Percentiles rank a stretch among this genome's conserved stretches.
Evolutionary conservation across 192 early-diverging fungal species (phyloP).

Genomic region (Funneliformis mosseae): DNA sequence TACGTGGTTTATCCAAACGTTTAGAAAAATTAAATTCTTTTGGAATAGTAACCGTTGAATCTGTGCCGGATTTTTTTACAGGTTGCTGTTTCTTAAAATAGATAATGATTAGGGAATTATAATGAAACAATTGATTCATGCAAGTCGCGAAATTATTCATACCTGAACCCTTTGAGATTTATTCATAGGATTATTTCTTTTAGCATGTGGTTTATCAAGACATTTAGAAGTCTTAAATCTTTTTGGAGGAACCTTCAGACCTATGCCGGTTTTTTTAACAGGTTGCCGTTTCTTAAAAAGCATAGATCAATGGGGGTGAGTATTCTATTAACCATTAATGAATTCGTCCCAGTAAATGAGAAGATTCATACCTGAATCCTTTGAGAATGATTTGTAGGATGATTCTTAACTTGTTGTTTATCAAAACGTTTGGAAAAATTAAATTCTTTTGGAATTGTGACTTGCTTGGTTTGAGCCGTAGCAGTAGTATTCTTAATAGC

Average conservation of each 20-base stretch:
- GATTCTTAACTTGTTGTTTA: neutral
- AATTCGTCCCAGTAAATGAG: neutral
- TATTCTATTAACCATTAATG: neutral
- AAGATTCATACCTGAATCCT: neutral
- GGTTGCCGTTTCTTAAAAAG: constrained; percentile 3
- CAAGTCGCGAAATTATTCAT: neutral
- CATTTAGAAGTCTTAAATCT: neutral
- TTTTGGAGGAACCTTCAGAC: neutral
- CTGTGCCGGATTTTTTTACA: neutral
- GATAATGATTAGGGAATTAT: too few relatives aligned
- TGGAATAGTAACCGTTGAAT: neutral
- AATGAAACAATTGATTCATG: too few relatives aligned
- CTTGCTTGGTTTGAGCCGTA: too few relatives aligned
- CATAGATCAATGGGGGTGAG: neutral
- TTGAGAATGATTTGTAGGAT: neutral
- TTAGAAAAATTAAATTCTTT: neutral
- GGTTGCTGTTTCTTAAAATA: too few relatives aligned
- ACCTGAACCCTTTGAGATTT: neutral
- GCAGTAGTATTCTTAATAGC: too few relatives aligned
- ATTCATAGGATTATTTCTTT: neutral
- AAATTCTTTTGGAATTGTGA: neutral
- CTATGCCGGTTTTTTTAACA: neutral
- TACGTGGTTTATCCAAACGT: neutral
- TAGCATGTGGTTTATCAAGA: neutral
- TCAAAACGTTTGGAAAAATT: neutral